Evolutionary conservation across 345 rosid genomes (phyloP).

Genomic region (Carallia brachiata): DNA sequence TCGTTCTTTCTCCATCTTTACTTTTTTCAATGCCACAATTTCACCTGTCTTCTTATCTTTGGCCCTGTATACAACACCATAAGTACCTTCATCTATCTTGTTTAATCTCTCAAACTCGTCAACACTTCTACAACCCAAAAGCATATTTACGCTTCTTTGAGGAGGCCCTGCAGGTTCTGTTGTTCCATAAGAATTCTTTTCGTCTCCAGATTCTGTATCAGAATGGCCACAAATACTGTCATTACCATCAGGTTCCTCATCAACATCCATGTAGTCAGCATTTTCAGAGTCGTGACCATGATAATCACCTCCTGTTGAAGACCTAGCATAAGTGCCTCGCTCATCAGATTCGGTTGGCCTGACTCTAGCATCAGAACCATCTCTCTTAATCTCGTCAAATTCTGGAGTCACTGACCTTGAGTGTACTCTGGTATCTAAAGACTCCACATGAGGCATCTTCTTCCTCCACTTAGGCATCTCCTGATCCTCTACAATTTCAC

Average conservation of each 20-base stretch:
- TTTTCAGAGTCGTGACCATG: slow-evolving; percentile 47
- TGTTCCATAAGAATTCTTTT: slow-evolving; percentile 40
- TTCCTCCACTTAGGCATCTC: slow-evolving; percentile 64
- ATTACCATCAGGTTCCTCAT: slow-evolving; percentile 37
- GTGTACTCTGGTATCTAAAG: slow-evolving; percentile 35
- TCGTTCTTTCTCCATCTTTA: slow-evolving; percentile 99
- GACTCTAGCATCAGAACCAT: slow-evolving; percentile 49
- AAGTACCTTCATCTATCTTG: slow-evolving; percentile 98
- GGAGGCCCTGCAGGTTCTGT: slow-evolving; percentile 63
- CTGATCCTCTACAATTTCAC: slow-evolving; percentile 73
- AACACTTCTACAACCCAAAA: slow-evolving; percentile 95
- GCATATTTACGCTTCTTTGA: slow-evolving; percentile 88
- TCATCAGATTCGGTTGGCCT: slow-evolving; percentile 73
- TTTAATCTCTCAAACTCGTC: slow-evolving; percentile 97
- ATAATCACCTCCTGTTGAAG: slow-evolving; percentile 54
- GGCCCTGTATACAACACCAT: slow-evolving; percentile 98
- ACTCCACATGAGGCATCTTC: slow-evolving; percentile 39
- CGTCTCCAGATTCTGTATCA: slow-evolving; percentile 57
- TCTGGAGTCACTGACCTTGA: slow-evolving; percentile 65
- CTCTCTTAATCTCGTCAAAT: slow-evolving; percentile 52
- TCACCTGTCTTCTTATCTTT: slow-evolving; percentile 89
- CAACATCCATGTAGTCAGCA: slow-evolving; percentile 74
- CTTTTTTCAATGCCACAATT: slow-evolving; percentile 97
- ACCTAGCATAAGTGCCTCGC: slow-evolving; percentile 38
- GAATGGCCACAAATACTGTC: slow-evolving; percentile 36